Evolutionary conservation across 495 filamentous ascomycete genomes (phyloP).

Genomic region (Copromyces sp.): DNA sequence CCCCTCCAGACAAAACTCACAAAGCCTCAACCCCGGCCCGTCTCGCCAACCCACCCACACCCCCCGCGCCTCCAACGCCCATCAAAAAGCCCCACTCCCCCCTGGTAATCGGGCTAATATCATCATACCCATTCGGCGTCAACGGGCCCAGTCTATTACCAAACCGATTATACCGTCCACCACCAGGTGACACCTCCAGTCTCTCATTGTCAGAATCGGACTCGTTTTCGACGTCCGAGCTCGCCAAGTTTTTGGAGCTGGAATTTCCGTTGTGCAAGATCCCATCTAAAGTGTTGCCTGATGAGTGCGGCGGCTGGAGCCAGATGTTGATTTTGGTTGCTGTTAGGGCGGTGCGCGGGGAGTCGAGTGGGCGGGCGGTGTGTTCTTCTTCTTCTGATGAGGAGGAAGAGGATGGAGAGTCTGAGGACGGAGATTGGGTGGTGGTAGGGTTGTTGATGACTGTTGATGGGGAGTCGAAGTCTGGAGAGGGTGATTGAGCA

Average conservation of each 20-base stretch:
- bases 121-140: slow-evolving; percentile 45
- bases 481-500: not conserved
- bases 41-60: slow-evolving; percentile 8
- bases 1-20: not conserved
- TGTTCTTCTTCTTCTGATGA: slow-evolving; percentile 21
- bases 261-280: slow-evolving; percentile 9
- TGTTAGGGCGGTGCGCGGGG: not conserved
- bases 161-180: not conserved
- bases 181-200: not conserved
- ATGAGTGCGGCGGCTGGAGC: not conserved
- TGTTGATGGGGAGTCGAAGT: not conserved
- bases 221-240: not conserved
- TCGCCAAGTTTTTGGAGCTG: not conserved
- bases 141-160: slow-evolving; percentile 23
- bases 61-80: slow-evolving; percentile 18
- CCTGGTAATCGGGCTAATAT: slow-evolving; percentile 43
- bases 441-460: slow-evolving; percentile 3
- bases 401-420: not conserved
- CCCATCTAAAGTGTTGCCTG: slow-evolving; percentile 26
- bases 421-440: not conserved
- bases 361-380: slow-evolving; percentile 26
- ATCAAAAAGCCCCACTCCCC: slow-evolving; percentile 47
- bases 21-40: slow-evolving; percentile 27
- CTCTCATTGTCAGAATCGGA: not conserved
- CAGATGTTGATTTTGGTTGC: slow-evolving; percentile 10